A percentile compares a stretch with the other conserved stretches of the same genome.
These are phyloP conservation scores for Hericium alpestre DNA, from an alignment of 768 basidiomycete species.

Conservation along the genomic window DNA sequence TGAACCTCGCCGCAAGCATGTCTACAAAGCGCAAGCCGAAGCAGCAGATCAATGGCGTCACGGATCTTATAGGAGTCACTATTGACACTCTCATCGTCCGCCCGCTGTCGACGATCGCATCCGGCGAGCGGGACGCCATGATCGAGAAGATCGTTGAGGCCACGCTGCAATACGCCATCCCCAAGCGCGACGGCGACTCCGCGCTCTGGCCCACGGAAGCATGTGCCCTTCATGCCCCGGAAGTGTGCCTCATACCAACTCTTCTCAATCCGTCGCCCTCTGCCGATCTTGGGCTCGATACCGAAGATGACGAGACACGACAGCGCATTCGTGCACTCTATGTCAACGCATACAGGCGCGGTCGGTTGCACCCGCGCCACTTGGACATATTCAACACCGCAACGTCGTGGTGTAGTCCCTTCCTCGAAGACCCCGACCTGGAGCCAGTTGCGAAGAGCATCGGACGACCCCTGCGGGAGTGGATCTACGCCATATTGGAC, in stretches of 20 bases:
- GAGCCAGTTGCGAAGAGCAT: slow-evolving; percentile 58
- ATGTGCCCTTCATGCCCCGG: slow-evolving; percentile 53
- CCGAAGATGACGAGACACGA: slow-evolving; percentile 1
- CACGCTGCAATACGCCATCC: slow-evolving; percentile 69
- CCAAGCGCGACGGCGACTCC: slow-evolving; percentile 37
- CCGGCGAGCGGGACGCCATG: slow-evolving; percentile 55
- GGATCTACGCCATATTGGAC: slow-evolving; percentile 60
- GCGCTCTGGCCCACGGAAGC: slow-evolving; percentile 44
- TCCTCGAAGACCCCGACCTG: slow-evolving; percentile 68
- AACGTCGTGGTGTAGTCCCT: slow-evolving; percentile 62
- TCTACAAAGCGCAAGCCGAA: slow-evolving; percentile 35
- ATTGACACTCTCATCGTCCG: slow-evolving; percentile 51
- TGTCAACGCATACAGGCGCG: slow-evolving; percentile 52
- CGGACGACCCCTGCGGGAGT: slow-evolving; percentile 49
- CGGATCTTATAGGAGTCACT: slow-evolving; percentile 66
- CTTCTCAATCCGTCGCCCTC: slow-evolving; percentile 36
- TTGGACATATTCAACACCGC: slow-evolving; percentile 52
- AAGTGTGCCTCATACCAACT: slow-evolving; percentile 43
- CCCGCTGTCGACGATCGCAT: slow-evolving; percentile 32
- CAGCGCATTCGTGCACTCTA: slow-evolving; percentile 38
- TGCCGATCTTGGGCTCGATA: not conserved
- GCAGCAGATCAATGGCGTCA: slow-evolving; percentile 54
- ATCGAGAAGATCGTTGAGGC: slow-evolving; percentile 64
- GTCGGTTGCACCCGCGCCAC: slow-evolving; percentile 43
- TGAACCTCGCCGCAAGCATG: slow-evolving; percentile 40